Base-by-base conservation (phyloP, 2,329 filamentous ascomycete species). In the Sphaerulina vaccinii region DNA sequence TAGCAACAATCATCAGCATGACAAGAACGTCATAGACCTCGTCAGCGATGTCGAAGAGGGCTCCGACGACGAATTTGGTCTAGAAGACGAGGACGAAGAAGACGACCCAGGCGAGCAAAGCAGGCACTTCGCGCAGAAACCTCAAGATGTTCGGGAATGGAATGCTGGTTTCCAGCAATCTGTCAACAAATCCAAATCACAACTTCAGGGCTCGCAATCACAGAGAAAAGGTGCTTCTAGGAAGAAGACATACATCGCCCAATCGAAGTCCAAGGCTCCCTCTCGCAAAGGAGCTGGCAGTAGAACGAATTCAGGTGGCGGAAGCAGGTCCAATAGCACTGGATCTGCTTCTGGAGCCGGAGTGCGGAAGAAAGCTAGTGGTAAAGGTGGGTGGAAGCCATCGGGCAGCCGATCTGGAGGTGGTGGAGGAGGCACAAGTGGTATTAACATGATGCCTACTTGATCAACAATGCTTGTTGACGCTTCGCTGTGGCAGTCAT, bases 11-110 rank as follows among this genome's bases (percentile, higher is more conserved):
- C 36, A 39, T 11, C 76, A 74, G 2, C 79, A 82, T 56, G 77
- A 77, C 33, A 61, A 68, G 39, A 73, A 73, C 42, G 72, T 79
- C 18, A 74, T 79, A 43, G 70, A 77, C 43, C 69, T 79, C 32
- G 39, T 37, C 33, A 50, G 39, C 32, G 48, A 50, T 13, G 39
- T 23, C 32, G 48, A 50, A 13, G 19, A 48, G 13, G 60, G 52
- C 27, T 52, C 46, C 4, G 54, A 61, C 2, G 56, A 54, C 3
- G 48, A 50, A 19, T 39, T 56, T 2, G 39, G 42, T 22, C 35
- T 43, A 10, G 48, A 37, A 13, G 3, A 37, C 19, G 32, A 16
- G n/a, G 39, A 44, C 16, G 36, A 35, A 33, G 48, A 29, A 42
- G 33, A 36, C 11, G 42, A 43, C 8, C 18, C 71, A 71, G 71